These are phyloP conservation scores for Fusarium robinianum DNA, from an alignment of 2,329 filamentous ascomycete genomes.

Conservation along the genomic window DNA sequence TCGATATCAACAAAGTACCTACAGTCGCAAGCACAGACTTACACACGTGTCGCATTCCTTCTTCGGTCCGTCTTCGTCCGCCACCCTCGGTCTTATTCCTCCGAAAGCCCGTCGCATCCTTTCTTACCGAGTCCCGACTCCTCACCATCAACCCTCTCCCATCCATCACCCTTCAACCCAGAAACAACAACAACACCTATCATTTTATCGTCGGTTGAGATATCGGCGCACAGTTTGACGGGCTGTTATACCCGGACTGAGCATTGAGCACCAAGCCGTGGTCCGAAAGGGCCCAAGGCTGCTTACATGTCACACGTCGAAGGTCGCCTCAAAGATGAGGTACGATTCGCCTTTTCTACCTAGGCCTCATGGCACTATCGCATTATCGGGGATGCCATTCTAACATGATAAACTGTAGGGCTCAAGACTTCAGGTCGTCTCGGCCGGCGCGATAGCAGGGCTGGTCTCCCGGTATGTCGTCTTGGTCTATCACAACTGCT, in stretches of 20 bases:
- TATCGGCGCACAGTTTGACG: not conserved
- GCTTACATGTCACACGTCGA: constrained; percentile 45
- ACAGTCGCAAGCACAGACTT: not conserved
- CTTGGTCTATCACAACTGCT: not conserved
- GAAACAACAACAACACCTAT: not conserved
- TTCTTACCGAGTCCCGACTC: constrained; percentile 20
- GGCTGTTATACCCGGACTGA: not conserved
- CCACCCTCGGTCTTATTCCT: constrained; percentile 25
- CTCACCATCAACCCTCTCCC: constrained; percentile 35
- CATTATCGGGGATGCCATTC: too few species aligned
- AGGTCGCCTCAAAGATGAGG: constrained; percentile 63
- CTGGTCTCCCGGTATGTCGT: constrained; percentile 80
- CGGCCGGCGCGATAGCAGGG: constrained; percentile 69
- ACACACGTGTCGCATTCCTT: constrained; percentile 4
- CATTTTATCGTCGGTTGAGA: not conserved
- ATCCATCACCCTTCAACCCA: constrained; percentile 41
- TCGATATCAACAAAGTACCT: too few species aligned
- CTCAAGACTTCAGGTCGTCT: constrained; percentile 59
- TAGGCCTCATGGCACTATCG: not conserved
- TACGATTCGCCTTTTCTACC: constrained; percentile 35
- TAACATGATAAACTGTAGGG: constrained; percentile 46
- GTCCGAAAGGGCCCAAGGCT: constrained; percentile 28
- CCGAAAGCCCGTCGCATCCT: constrained; percentile 18
- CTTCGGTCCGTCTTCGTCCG: not conserved
- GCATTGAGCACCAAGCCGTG: constrained; percentile 30